Base-by-base conservation (phyloP, 176 grass and related monocot genomes). In the Carex cristatella region DNA sequence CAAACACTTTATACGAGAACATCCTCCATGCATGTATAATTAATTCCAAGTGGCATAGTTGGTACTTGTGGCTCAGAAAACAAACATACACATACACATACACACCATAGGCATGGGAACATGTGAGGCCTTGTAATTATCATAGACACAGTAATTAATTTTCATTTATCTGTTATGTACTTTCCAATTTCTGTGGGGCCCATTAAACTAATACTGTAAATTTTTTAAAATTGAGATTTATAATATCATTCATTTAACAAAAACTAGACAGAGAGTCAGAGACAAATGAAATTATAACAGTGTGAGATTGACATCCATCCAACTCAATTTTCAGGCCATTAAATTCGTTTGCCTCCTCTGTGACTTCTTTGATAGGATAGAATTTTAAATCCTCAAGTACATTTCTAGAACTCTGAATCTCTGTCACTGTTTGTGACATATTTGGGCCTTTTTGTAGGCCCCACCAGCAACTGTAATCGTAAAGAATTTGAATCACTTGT, bases 311-410 rank as follows among this genome's bases (percentile, higher is more conserved):
- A 77, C 1, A 77, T 57, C 8, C 27, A 77, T 7, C 12, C 73
- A 77, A 56, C 73, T 14, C 49, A 57, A 77, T 77, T 77, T 77
- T 57, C 12, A 77, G 73, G 73, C 73, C 49, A 77, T 56, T 77
- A 27, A 77, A 77, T 77, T 77, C 8, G 1, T 7, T 54, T 32
- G 72, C 56, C 72, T 32, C 48, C 12, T 74, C 40, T 48, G 40
- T 46, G 12, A 72, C 33, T 70, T 70, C 19, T 18, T 4, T 71
- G 37, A 71, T 71, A 71, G 37, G 38, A 46, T 71, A 46, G 37
- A 16, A 46, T 71, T 71, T 71, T 46, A 71, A 46, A 38, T 46
- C 3, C n/a, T 48, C 0, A 77, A 77, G 48, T 54, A 77, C 72
- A 54, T 14, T 77, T 77, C 49, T 31, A 15, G 44, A 76, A 55